Base-by-base conservation (phyloP, 805 yeast genomes). In the Candida golubevii region DNA sequence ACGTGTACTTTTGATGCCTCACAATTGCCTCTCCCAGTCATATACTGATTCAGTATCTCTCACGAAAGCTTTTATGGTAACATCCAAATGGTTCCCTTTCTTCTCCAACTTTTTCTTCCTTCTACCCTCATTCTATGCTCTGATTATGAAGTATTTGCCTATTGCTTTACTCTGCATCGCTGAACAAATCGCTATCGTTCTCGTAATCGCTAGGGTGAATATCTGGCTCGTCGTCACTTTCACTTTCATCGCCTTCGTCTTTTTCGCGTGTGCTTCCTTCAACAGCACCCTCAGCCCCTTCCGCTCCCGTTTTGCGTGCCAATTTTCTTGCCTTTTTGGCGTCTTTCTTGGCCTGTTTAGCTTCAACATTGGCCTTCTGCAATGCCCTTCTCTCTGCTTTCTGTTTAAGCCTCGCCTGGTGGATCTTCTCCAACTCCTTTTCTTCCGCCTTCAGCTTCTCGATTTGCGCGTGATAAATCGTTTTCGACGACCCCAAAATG, bases 401-500 rank as follows among this genome's bases (percentile, higher is more conserved):
- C 55, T 85, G 66, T 56, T 75, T 77, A 58, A 74, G 74, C 59
- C 78, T 78, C 42, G 69, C 69, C 36, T 78, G 77, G 62, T 89
- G 97, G 55, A 69, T 74, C 64, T 77, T 75, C 50, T 88, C 95
- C 56, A 88, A 66, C 37, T 66, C 74, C 47, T 70, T 69, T 29
- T 75, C 67, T 62, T 91, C 95, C 39, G 69, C 65, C 47, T 72
- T 71, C 4, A 85, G 64, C 66, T 90, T 90, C 41, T 69, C 68
- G 48, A 88, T 72, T 42, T 71, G 75, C 36, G 87, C 75, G 62
- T 93, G 99, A 66, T 85, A 88, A 48, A 93, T 65, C 13, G 93
- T 88, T 67, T 88, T 90, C 41, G 97, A 96, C 0, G 82, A 71
- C 46, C 97, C 91, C 18, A 87, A 77, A 48, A 71, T 59, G 13